Evolutionary conservation across 2,329 filamentous ascomycete species (phyloP), one percentile per base, ranked within the genome.

Genomic region (Raffaelea ambrosiae): DNA sequence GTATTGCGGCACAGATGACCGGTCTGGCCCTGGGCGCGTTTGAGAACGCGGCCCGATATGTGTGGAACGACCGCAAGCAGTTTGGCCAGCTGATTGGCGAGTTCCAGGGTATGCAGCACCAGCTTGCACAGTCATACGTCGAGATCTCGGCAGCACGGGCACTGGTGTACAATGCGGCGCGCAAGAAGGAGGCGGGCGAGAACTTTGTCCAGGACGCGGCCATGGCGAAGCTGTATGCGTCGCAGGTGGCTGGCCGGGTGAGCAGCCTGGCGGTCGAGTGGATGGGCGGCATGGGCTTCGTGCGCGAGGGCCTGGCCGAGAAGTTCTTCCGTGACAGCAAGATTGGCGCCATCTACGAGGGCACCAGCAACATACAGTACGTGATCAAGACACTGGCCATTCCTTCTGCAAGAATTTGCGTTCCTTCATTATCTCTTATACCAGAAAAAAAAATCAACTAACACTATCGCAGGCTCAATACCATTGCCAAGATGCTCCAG

Each of bases 231-330:
- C 76, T 98, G 48, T 95, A 86, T 64, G 82, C 93, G 3, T 93
- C 87, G 4, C 93, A 98, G 69, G 88, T 98, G 29, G 93, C 93
- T 0, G 86, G 87, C 19, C 82, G 81, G 47, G 91, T 98, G 19
- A 86, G 84, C 48, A 83, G 90, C 7, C 77, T 86, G 43, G 93
- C 91, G 0, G 81, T 98, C 23, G 93, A 98, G 71, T 98, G 93
- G 93, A 97, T 97, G 91, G 93, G 93, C 43, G 93, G 93, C 52
- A 97, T 98, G 93, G 93, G 93, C 41, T 98, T 98, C 59, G 93
- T 98, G 16, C 76, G 93, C 40, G 93, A 98, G 66, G 93, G 93
- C 0, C 81, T 95, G 50, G 93, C 93, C 1, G 93, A 98, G 80
- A 98, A 98, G 80, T 96, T 84, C 72, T 98, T 85, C 77, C 77